Base-by-base conservation (phyloP, 176 grass and related monocot genomes). In the Phoenix dactylifera region DNA sequence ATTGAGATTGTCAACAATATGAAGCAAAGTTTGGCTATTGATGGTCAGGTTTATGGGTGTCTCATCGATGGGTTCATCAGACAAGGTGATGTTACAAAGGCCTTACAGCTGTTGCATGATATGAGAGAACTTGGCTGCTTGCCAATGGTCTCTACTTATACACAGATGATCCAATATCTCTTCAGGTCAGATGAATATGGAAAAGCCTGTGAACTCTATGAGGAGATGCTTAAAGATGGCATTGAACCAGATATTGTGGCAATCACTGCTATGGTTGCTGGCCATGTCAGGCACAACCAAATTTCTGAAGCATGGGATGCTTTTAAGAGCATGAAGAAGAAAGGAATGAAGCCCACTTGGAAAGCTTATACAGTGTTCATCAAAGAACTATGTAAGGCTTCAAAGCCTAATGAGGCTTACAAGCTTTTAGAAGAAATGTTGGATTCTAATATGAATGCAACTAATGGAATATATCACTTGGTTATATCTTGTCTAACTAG, bases 311-410 rank as follows among this genome's bases (percentile, higher is more conserved):
- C 82, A 61, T 86, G 85, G 82, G 55, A 65, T 70, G 54, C 65
- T 48, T 80, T 89, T 56, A 76, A 76, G 63, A 67, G 64, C 26
- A 76, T 80, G 70, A 78, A 65, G 70, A 64, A 81, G 76, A 77
- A 78, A 44, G 73, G 70, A 22, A 66, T 75, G 52, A 79, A 18
- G 67, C 85, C 72, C 24, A 89, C 63, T 66, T 32, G 77, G 67
- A 86, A 95, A 74, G 73, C 73, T 70, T 95, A 95, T 69, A 76
- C 50, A 66, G 76, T 89, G 53, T 86, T 95, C 66, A 86, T 95
- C 67, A 84, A 83, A 50, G 76, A 89, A 62, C 76, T 95, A 12
- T 89, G 90, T 64, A 83, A 82, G 73, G 90, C 68, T 15, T 86
- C 73, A 14, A 75, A 72, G 62, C 85, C 82, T 72, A 69, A 70